These are phyloP conservation scores for Phytopythium helicoides DNA, from an alignment of 352 stramenopile genomes.

Conservation along the genomic window DNA sequence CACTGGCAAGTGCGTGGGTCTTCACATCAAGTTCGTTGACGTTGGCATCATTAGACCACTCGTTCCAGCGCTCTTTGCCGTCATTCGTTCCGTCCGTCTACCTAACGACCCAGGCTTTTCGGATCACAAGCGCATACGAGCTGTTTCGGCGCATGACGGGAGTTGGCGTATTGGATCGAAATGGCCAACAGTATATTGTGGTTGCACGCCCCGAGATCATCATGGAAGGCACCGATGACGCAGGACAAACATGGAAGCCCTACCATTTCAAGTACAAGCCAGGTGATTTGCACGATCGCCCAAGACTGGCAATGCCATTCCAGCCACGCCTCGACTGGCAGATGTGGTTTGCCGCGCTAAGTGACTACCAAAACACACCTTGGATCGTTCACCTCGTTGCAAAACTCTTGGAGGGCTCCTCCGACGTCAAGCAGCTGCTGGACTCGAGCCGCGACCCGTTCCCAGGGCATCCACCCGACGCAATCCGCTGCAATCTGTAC, in stretches of 20 bases:
- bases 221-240: constrained; percentile 66
- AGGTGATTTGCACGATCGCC: constrained; percentile 30
- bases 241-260: constrained; percentile 55
- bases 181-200: constrained; percentile 34
- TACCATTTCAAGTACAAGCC: constrained; percentile 91
- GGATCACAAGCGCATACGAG: constrained; percentile 72
- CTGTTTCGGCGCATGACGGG: constrained; percentile 91
- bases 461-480: constrained; percentile 28
- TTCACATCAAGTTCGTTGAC: constrained; percentile 41
- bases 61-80: constrained; percentile 32
- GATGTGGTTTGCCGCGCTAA: constrained; percentile 92
- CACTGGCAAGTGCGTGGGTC: constrained; percentile 21
- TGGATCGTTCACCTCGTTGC: constrained; percentile 88
- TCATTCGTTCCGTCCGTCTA: constrained; percentile 25
- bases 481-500: constrained; percentile 67
- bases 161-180: constrained; percentile 42
- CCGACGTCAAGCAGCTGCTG: constrained; percentile 64
- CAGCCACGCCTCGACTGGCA: constrained; percentile 90
- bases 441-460: constrained; percentile 58
- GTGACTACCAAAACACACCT: constrained; percentile 70
- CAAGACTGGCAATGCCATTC: constrained; percentile 38
- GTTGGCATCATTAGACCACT: constrained; percentile 35
- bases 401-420: constrained; percentile 72
- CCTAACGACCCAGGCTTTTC: constrained; percentile 24
- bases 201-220: constrained; percentile 89